Percentiles rank a stretch among this genome's conserved stretches.
Conservation (phyloP, 2,329 filamentous ascomycete species). For the Xenoacremonium recifei region DNA sequence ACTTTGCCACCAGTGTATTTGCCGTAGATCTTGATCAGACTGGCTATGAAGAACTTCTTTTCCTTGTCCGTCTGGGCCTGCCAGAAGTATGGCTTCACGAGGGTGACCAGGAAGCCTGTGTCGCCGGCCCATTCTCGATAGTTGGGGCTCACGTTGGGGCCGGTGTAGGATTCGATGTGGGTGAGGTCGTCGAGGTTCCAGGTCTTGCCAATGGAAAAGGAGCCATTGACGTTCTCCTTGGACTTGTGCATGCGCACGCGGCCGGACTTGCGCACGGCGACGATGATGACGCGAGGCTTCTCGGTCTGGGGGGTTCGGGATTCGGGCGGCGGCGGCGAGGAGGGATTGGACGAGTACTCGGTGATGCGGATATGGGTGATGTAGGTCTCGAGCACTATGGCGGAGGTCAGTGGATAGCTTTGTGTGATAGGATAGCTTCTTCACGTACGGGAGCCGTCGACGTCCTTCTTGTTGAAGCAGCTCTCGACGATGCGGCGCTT, state of each 20-base stretch:
- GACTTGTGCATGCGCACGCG: constrained; percentile 95
- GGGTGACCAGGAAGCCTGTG: constrained; percentile 80
- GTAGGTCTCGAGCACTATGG: constrained; percentile 70
- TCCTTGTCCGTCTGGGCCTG: constrained; percentile 90
- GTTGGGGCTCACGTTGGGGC: constrained; percentile 55
- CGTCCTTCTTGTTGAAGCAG: constrained; percentile 88
- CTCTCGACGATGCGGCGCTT: constrained; percentile 92
- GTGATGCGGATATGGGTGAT: constrained; percentile 94
- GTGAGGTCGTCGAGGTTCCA: constrained; percentile 93
- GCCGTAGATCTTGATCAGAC: constrained; percentile 90
- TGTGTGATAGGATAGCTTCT: too few relatives aligned
- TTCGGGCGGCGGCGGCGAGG: constrained; percentile 78
- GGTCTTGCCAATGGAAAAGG: constrained; percentile 97
- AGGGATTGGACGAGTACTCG: constrained; percentile 82
- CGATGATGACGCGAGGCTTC: constrained; percentile 88
- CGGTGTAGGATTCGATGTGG: constrained; percentile 78
- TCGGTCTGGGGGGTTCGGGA: constrained; percentile 69
- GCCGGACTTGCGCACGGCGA: constrained; percentile 89
- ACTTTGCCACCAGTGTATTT: constrained; percentile 90
- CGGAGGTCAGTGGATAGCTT: too few relatives aligned
- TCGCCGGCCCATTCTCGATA: constrained; percentile 76
- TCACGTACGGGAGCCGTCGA: constrained; percentile 80
- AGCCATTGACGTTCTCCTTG: constrained; percentile 88
- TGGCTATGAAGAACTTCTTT: constrained; percentile 98
- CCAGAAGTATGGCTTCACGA: constrained; percentile 97